Base-by-base conservation (phyloP, 1,139 yeast species). In the Hanseniaspora uvarum region DNA sequence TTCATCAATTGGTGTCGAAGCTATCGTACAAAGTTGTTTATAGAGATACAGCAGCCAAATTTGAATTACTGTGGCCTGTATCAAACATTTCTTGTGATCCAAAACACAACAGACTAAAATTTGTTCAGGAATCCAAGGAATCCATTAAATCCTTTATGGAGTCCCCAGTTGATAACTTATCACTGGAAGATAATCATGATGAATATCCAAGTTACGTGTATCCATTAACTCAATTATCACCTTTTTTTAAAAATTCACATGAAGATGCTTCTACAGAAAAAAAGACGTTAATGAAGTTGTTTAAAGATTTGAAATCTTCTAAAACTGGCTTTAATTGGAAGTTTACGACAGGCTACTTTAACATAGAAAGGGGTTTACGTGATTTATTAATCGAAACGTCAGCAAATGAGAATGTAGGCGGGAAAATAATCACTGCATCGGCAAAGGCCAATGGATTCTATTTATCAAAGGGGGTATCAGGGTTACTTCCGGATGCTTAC, bases 311-410 rank as follows among this genome's bases (percentile, higher is more conserved):
- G 3, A 28, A 33, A 14, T 16, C 18, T 19, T 14, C 39, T 7
- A 26, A 44, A 8, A 18, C 10, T 18, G 12, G 24, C 11, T 76
- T 81, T 52, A 75, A 75, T 56, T 92, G 96, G 95, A 78, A 86
- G 62, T 83, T 92, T 62, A 94, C 98, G 0, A 96, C 98, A 0
- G 99, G 99, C 1, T 92, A 92, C 67, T 94, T 92, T 72, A 94
- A 92, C 66, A 83, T 92, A 79, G 78, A 83, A 50, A 87, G 95
- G 0, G 80, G 80, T 46, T 83, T 86, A 56, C 80, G 79, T 61
- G 69, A 72, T n/a, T 73, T 76, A 45, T 72, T 92, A 46, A 66
- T 87, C 40, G 71, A 72, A 46, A 77, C 88, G 0, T 72, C 73
- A 30, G 83, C 94, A 0, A 21, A 16, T 5, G 24, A 40, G 12